A percentile compares a stretch with the other conserved stretches of the same genome.
phyloP scores from a whole-genome alignment of 2,329 filamentous ascomycete species.

The Verticillium albo-atrum region DNA sequence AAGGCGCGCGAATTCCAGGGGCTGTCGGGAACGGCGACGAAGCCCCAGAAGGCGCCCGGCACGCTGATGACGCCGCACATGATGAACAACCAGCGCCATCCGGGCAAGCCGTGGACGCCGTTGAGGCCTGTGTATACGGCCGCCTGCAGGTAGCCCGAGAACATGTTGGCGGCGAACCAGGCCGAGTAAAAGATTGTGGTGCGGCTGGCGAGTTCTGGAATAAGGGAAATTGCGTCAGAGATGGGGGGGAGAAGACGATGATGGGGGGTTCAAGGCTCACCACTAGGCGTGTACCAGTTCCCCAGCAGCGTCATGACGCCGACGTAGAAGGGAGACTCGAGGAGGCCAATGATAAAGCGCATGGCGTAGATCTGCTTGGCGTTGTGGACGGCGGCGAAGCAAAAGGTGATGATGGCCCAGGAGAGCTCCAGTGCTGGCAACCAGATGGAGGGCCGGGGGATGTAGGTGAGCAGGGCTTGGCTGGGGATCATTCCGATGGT shows the following conservation, averaged over 20 bases:
- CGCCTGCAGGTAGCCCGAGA: constrained; percentile 53
- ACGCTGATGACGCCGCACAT: constrained; percentile 26
- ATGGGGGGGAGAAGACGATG: background rate
- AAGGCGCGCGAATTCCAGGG: constrained; percentile 12
- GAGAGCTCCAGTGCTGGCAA: constrained; percentile 33
- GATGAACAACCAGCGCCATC: constrained; percentile 35
- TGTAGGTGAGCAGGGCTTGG: constrained; percentile 25
- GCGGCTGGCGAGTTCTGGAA: constrained; percentile 44
- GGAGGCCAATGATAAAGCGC: constrained; percentile 38
- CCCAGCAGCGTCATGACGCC: constrained; percentile 39
- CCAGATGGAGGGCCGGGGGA: constrained; percentile 32
- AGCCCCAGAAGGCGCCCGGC: constrained; percentile 16
- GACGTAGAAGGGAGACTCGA: constrained; percentile 33
- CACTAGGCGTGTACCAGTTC: constrained; percentile 33
- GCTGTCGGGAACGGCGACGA: constrained; percentile 14
- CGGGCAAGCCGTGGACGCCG: constrained; percentile 35
- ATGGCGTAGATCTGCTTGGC: constrained; percentile 33
- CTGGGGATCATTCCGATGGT: constrained; percentile 19
- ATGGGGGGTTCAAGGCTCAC: background rate
- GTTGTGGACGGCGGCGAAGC: constrained; percentile 23
- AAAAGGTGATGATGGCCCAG: constrained; percentile 29
- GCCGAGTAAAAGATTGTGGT: constrained; percentile 42
- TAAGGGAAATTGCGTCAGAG: constrained; percentile 7
- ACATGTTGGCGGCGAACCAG: constrained; percentile 49
- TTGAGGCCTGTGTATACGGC: constrained; percentile 48